Evolutionary conservation across 2,329 filamentous ascomycete genomes (phyloP).

Genomic region (Aspergillus spinulosporus): DNA sequence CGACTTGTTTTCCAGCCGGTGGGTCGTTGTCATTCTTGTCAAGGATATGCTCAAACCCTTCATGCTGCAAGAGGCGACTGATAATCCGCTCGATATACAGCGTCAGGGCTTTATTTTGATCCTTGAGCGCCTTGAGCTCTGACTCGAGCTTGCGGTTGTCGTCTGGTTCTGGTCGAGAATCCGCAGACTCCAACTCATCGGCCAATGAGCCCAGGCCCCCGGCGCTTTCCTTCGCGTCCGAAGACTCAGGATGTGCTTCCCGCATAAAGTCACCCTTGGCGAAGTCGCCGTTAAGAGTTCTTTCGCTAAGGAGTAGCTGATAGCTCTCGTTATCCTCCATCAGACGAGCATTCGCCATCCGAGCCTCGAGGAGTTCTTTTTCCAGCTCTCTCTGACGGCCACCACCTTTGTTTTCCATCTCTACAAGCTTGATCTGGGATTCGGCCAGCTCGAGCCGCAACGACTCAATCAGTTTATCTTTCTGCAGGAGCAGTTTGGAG

Average conservation of each 20-base stretch:
- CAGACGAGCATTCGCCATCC: conserved; percentile 91
- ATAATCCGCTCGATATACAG: conserved; percentile 99
- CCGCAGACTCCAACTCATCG: conserved; percentile 78
- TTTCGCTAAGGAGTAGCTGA: conserved; percentile 89
- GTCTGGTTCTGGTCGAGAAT: conserved; percentile 62
- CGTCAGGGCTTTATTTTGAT: conserved; percentile 95
- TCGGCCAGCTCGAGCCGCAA: conserved; percentile 90
- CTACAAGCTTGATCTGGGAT: conserved; percentile 90
- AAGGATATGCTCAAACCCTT: conserved; percentile 91
- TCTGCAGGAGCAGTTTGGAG: conserved; percentile 87
- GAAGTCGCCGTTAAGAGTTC: conserved; percentile 93
- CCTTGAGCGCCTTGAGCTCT: conserved; percentile 77
- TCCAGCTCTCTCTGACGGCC: conserved; percentile 88
- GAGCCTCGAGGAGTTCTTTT: conserved; percentile 81
- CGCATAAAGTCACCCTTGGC: conserved; percentile 77
- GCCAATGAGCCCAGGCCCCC: conserved; percentile 63
- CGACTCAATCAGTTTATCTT: conserved; percentile 93
- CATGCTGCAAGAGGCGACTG: conserved; percentile 86
- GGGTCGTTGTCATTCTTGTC: conserved; percentile 68
- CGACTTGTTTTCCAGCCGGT: conserved; percentile 27
- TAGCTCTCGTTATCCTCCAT: conserved; percentile 99
- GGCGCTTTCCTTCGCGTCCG: conserved; percentile 47
- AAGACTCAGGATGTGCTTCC: conserved; percentile 40
- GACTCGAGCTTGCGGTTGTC: conserved; percentile 67
- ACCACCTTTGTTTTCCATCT: conserved; percentile 89